phyloP scores from a whole-genome alignment of 1,139 yeast species.

The Geotrichum carabidarum region DNA sequence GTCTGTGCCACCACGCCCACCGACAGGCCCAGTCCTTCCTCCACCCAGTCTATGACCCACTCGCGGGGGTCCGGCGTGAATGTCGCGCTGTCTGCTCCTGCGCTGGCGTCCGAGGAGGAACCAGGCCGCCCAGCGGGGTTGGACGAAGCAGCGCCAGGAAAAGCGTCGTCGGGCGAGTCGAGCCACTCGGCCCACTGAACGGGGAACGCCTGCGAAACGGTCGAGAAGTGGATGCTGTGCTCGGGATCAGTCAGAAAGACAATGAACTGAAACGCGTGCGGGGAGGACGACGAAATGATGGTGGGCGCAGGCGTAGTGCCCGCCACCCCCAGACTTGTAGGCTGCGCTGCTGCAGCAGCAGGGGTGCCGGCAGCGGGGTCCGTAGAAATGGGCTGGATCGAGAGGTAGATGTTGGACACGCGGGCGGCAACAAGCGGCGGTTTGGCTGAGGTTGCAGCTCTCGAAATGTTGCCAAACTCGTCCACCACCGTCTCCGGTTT shows the following conservation, averaged over 20 bases:
- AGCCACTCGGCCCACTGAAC: conserved; percentile 85
- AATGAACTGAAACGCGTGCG: conserved; percentile 58
- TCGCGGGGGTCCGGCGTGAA: conserved; percentile 76
- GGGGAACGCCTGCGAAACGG: conserved; percentile 88
- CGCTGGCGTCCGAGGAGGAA: no score
- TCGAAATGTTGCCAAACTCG: conserved; percentile 40
- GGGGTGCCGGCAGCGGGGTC: conserved; percentile 37
- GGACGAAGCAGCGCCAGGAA: conserved; percentile 21
- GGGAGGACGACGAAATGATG: conserved; percentile 25
- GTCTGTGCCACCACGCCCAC: conserved; percentile 86
- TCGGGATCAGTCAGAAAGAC: conserved; percentile 70
- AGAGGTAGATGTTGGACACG: conserved; percentile 66
- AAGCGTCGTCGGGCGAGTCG: conserved; percentile 37
- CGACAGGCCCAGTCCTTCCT: conserved; percentile 70
- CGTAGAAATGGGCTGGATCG: conserved; percentile 58
- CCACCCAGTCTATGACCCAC: conserved; percentile 94
- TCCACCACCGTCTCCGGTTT: conserved; percentile 17
- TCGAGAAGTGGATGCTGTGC: conserved; percentile 65
- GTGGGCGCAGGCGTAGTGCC: conserved; percentile 27
- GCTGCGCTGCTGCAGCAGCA: conserved; percentile 37
- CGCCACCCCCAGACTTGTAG: neutral
- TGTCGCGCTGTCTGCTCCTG: conserved; percentile 23
- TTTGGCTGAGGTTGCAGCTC: conserved; percentile 71
- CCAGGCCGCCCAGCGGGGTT: no score
- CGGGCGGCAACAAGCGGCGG: conserved; percentile 40